Conservation (phyloP, 2,329 filamentous ascomycete species). For the Neophaeococcomyces mojaviensis region DNA sequence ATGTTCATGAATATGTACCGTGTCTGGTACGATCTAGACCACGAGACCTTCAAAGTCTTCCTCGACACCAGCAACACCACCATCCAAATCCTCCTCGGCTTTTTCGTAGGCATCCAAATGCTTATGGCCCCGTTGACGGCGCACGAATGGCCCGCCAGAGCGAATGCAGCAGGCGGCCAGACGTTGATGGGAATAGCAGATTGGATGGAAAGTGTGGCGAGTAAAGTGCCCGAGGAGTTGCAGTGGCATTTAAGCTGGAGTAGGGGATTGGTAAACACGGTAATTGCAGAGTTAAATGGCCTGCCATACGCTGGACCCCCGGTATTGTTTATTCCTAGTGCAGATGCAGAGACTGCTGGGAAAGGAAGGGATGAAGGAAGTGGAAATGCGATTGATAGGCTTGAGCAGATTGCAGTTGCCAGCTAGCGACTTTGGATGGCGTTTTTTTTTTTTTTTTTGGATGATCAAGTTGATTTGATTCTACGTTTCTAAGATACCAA, state of each 20-base stretch:
- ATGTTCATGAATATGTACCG: constrained; percentile 35
- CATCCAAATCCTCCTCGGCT: constrained; percentile 38
- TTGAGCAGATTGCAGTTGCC: no score
- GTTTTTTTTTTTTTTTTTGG: no score
- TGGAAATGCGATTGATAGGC: no score
- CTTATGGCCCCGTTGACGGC: constrained; percentile 35
- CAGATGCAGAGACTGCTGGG: no score
- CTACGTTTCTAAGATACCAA: no score
- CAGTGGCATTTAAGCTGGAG: constrained; percentile 17
- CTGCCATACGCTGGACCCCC: constrained; percentile 14
- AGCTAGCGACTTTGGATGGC: no score
- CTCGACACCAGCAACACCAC: constrained; percentile 35
- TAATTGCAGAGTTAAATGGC: constrained; percentile 19
- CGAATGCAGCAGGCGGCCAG: constrained; percentile 10
- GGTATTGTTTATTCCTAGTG: constrained; percentile 10
- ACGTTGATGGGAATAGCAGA: constrained; percentile 26
- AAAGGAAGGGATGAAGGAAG: no score
- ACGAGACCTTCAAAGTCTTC: constrained; percentile 37
- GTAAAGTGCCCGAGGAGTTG: constrained; percentile 8
- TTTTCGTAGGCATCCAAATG: constrained; percentile 42
- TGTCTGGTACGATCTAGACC: constrained; percentile 32
- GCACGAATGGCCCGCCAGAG: constrained; percentile 24
- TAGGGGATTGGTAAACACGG: constrained; percentile 13
- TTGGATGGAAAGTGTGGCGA: constrained; percentile 33
- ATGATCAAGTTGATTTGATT: no score